A percentile compares a stretch with the other conserved stretches of the same genome.
phyloP scores from a whole-genome alignment of 2,329 filamentous ascomycete genomes.

The Amylocarpus encephaloides region DNA sequence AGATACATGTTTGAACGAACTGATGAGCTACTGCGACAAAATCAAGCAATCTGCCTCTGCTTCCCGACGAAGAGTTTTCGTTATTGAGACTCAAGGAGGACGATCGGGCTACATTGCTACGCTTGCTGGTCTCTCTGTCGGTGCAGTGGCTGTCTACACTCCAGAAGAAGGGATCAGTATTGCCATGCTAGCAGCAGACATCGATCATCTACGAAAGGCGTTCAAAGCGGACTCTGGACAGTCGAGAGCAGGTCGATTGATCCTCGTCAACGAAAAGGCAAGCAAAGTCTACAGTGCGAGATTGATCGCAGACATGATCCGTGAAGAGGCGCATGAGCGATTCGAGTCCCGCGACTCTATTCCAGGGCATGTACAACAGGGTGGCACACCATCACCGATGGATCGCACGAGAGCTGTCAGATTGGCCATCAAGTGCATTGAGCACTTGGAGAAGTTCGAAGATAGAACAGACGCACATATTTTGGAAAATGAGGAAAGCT shows the following conservation, averaged over 20 bases:
- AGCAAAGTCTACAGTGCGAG: slow-evolving; percentile 87
- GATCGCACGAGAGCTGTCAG: slow-evolving; percentile 88
- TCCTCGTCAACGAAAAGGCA: slow-evolving; percentile 94
- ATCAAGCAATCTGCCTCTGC: slow-evolving; percentile 96
- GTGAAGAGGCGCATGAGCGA: slow-evolving; percentile 81
- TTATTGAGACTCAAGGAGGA: slow-evolving; percentile 96
- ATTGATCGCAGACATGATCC: slow-evolving; percentile 91
- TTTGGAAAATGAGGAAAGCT: slow-evolving; percentile 64
- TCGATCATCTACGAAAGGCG: slow-evolving; percentile 78
- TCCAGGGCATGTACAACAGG: slow-evolving; percentile 91
- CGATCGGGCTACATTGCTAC: slow-evolving; percentile 91
- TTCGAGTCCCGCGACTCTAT: slow-evolving; percentile 92
- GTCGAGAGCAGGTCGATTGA: slow-evolving; percentile 83
- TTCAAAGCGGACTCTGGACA: slow-evolving; percentile 83
- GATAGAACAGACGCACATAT: slow-evolving; percentile 62
- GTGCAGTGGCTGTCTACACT: slow-evolving; percentile 89
- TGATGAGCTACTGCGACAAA: slow-evolving; percentile 92
- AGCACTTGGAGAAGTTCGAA: slow-evolving; percentile 77
- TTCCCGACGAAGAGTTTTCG: slow-evolving; percentile 87
- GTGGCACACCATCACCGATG: slow-evolving; percentile 89
- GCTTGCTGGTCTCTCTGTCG: slow-evolving; percentile 83
- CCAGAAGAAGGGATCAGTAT: slow-evolving; percentile 94
- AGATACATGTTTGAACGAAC: slow-evolving; percentile 91
- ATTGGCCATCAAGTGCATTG: slow-evolving; percentile 88
- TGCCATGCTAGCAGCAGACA: slow-evolving; percentile 86